Evolutionary conservation across 73 alveolate species (phyloP), one percentile per base, ranked within the genome.

Genomic region (Paramecium sonneborni): DNA sequence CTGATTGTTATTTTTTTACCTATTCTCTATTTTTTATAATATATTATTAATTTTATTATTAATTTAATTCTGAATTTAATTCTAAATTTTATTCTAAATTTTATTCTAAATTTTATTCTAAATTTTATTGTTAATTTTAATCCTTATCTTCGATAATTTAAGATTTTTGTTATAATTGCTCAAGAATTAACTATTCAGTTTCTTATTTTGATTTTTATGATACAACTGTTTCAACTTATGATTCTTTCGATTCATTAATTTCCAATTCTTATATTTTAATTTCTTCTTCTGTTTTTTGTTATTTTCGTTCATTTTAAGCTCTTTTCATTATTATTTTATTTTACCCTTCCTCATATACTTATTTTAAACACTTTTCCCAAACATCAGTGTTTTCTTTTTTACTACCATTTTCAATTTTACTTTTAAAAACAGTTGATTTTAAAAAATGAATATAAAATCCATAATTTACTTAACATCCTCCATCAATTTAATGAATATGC

Each of bases 341-440:
- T 79, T 79, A 28, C 32, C 55, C 90, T 44, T 79, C 70, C 5
- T 30, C 44, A 26, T 79, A 79, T 5, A 6, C 26, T 46, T 0
- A 9, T 43, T 79, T 79, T 20, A 70, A 69, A 72, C 62, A 41
- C 34, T 88, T 88, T 46, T 88, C 87, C 94, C 94, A 88, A 32
- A 88, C 89, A 15, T 88, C 94, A 0, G 89, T 70, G 20, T 88
- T 88, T 88, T 88, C 94, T 28, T 76, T 39, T n/a, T 69, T 76
- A 21, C 88, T 57, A 41, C 84, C 58, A 44, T 55, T 43, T 43
- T 88, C 94, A 35, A 88, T 88, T 52, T 82, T 88, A 24, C 94
- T 88, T 24, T 88, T 88, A 20, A 68, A 88, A 72, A 58, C 84
- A 14, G 94, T 88, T 28, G 82, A 43, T 57, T 88, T 88, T 15